Percentiles rank a stretch among this genome's conserved stretches.
Conservation (phyloP, 805 yeast species). For the Saccharomyces mikatae region DNA sequence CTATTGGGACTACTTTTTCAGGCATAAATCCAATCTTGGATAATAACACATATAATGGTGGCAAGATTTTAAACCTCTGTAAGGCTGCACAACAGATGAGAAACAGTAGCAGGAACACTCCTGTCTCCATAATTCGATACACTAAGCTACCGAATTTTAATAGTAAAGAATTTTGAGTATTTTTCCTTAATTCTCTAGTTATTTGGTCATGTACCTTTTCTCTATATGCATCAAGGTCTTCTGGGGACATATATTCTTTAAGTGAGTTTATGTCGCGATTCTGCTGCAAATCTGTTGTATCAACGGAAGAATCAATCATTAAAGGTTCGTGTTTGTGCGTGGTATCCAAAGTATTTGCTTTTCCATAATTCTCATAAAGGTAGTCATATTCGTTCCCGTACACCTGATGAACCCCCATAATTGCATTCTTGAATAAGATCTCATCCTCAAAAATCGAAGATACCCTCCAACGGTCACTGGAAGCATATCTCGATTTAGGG, state of each 20-base stretch:
- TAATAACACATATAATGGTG: constrained; percentile 27
- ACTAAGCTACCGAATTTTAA: constrained; percentile 24
- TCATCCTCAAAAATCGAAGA: constrained; percentile 33
- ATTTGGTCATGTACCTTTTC: constrained; percentile 21
- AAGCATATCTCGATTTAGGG: constrained; percentile 55
- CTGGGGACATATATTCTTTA: constrained; percentile 22
- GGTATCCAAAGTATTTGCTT: neutral
- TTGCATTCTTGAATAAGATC: constrained; percentile 35
- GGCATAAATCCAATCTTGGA: constrained; percentile 30
- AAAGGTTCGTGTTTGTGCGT: constrained; percentile 8
- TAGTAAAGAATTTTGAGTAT: constrained; percentile 10
- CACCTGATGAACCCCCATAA: constrained; percentile 43
- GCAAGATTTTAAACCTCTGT: constrained; percentile 27
- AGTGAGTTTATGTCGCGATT: constrained; percentile 8
- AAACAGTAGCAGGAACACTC: constrained; percentile 31
- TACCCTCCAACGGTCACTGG: constrained; percentile 37
- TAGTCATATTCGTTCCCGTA: constrained; percentile 10
- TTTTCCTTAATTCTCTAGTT: constrained; percentile 15
- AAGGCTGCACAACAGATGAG: constrained; percentile 22
- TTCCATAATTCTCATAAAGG: constrained; percentile 7
- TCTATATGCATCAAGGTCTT: constrained; percentile 20
- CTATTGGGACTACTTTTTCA: constrained; percentile 13
- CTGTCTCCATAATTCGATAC: constrained; percentile 34
- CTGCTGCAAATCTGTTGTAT: neutral
- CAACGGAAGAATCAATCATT: constrained; percentile 19